phyloP scores from a whole-genome alignment of 306 rosid genomes.

The Lithocarpus polystachyus region DNA sequence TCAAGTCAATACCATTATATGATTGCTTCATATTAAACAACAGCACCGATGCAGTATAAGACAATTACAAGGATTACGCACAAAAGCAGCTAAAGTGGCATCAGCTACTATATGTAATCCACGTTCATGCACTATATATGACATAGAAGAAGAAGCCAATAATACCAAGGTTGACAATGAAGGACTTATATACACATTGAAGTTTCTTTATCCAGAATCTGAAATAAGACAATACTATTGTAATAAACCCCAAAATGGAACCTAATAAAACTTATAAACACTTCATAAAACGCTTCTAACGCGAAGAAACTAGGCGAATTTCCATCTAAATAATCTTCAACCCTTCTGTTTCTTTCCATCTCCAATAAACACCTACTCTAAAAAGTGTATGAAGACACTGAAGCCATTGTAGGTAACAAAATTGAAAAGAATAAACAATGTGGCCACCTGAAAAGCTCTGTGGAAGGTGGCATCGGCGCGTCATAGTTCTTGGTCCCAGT shows the following conservation, averaged over 20 bases:
- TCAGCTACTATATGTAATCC: background rate
- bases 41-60: background rate
- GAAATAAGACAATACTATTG: background rate
- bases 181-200: background rate
- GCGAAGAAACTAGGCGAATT: background rate
- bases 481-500: constrained; percentile 58
- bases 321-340: background rate
- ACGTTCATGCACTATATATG: constrained; percentile 1
- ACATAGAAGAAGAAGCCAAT: background rate
- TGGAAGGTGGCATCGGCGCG: constrained; percentile 66
- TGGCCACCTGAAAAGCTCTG: constrained; percentile 78
- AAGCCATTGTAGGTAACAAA: background rate
- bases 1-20: background rate
- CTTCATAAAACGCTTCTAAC: background rate
- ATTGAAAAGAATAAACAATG: background rate
- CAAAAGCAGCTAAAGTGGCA: background rate
- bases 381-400: background rate
- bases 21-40: constrained; percentile 16
- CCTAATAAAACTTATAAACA: background rate
- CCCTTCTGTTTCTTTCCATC: background rate
- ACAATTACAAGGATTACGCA: background rate
- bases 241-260: background rate
- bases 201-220: background rate
- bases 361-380: background rate
- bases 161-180: background rate